Conservation (phyloP, 169 alveolate species). For the Plasmodium falciparum region DNA sequence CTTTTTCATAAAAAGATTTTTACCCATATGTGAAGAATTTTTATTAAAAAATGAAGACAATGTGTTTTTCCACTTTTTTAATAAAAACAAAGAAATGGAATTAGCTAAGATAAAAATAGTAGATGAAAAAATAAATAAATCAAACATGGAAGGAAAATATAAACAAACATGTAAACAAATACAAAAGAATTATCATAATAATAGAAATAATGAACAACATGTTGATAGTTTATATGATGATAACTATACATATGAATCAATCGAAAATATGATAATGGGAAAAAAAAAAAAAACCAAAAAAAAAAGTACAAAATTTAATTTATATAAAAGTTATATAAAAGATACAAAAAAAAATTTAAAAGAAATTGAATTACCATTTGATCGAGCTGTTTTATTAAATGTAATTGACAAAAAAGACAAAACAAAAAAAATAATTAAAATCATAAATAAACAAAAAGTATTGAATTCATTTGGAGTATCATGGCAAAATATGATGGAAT, state of each 20-base stretch:
- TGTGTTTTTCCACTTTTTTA: slow-evolving; percentile 8
- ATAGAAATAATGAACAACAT: not conserved
- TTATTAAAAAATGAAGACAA: slow-evolving; percentile 27
- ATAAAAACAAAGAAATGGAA: not conserved
- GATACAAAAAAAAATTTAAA: slow-evolving; percentile 14
- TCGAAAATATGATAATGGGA: too few species aligned
- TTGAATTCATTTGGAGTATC: slow-evolving; percentile 81
- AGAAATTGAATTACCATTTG: slow-evolving; percentile 64
- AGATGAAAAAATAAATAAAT: not conserved
- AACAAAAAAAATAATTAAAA: slow-evolving; percentile 82
- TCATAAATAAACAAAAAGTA: slow-evolving; percentile 82
- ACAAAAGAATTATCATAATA: not conserved
- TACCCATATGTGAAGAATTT: slow-evolving; percentile 75
- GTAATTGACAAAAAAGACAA: slow-evolving; percentile 82
- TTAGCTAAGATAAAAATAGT: not conserved
- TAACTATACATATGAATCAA: too few species aligned
- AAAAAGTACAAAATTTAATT: slow-evolving; percentile 8
- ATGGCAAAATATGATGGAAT: slow-evolving; percentile 90
- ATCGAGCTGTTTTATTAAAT: slow-evolving; percentile 83
- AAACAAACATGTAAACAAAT: not conserved
- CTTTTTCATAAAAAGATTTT: slow-evolving; percentile 32
- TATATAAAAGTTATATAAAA: slow-evolving; percentile 20
- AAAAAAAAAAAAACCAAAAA: not conserved
- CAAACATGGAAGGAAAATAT: not conserved
- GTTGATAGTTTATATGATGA: not conserved